phyloP scores from a whole-genome alignment of 2,329 filamentous ascomycete genomes.

The Emmonsiellopsis sp. region DNA sequence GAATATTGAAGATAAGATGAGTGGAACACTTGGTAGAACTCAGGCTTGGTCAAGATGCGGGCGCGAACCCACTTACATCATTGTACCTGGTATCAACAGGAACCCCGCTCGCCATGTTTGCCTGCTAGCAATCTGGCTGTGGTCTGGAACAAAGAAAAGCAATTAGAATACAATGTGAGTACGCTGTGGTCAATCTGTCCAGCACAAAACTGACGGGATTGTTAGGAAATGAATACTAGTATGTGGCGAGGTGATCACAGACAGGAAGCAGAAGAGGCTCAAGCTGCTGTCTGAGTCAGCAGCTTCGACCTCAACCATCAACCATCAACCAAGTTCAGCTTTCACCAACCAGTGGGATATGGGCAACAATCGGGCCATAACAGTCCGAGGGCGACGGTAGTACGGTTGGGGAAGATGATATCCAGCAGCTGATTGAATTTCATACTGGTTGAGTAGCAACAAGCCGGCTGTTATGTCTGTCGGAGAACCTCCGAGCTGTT shows the following conservation, averaged over 20 bases:
- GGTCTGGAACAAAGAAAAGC: background rate
- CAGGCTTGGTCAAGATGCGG: background rate
- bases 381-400: too few relatives aligned
- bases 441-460: too few relatives aligned
- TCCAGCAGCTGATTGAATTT: too few relatives aligned
- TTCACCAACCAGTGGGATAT: background rate
- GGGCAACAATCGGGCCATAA: too few relatives aligned
- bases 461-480: too few relatives aligned
- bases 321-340: background rate
- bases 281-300: background rate
- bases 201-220: too few relatives aligned
- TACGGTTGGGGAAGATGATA: too few relatives aligned
- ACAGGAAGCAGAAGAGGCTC: too few relatives aligned
- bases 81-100: background rate
- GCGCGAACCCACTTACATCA: background rate
- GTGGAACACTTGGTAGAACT: background rate
- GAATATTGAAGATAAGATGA: background rate
- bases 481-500: too few relatives aligned
- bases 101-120: constrained; percentile 1
- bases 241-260: too few relatives aligned
- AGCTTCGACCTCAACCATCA: background rate
- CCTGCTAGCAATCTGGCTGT: background rate
- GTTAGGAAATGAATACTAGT: too few relatives aligned
- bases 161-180: background rate
- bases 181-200: background rate